phyloP scores from a whole-genome alignment of 73 alveolate genomes.

The Uronychia binucleata region DNA sequence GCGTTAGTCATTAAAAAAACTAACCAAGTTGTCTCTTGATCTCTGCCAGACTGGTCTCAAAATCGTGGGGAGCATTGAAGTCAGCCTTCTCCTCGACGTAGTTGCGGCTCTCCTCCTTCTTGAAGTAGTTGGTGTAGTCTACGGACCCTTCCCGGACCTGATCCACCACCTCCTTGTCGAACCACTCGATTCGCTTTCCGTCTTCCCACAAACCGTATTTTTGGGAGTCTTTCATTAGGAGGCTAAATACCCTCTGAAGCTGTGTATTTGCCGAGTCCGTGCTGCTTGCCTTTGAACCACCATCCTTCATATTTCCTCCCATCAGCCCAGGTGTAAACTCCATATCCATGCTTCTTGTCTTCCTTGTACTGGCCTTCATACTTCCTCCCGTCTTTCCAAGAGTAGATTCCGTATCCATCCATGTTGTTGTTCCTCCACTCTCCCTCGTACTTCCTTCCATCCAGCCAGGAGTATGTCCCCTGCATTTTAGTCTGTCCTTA shows the following conservation, averaged over 20 bases:
- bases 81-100: slow-evolving; percentile 5
- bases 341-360: slow-evolving; percentile 62
- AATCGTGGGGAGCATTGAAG: slow-evolving; percentile 14
- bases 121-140: slow-evolving; percentile 28
- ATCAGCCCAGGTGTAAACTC: slow-evolving; percentile 61
- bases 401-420: slow-evolving; percentile 70
- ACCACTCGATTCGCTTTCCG: slow-evolving; percentile 46
- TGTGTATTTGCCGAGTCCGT: slow-evolving; percentile 60
- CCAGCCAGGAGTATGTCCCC: slow-evolving; percentile 82
- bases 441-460: slow-evolving; percentile 80
- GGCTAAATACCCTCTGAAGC: slow-evolving; percentile 29
- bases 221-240: too few relatives aligned
- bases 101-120: slow-evolving; percentile 17
- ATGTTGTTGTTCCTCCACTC: slow-evolving; percentile 73
- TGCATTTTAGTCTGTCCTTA: not conserved
- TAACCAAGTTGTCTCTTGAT: not conserved
- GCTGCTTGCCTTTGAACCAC: slow-evolving; percentile 61
- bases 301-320: slow-evolving; percentile 68
- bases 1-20: too few relatives aligned
- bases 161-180: slow-evolving; percentile 19
- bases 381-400: slow-evolving; percentile 64
- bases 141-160: slow-evolving; percentile 34
- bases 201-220: slow-evolving; percentile 58
- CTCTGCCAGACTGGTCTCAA: not conserved
- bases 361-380: slow-evolving; percentile 53